Base-by-base conservation (phyloP, 1,284 basidiomycete species). In the Ustilago loliicola region DNA sequence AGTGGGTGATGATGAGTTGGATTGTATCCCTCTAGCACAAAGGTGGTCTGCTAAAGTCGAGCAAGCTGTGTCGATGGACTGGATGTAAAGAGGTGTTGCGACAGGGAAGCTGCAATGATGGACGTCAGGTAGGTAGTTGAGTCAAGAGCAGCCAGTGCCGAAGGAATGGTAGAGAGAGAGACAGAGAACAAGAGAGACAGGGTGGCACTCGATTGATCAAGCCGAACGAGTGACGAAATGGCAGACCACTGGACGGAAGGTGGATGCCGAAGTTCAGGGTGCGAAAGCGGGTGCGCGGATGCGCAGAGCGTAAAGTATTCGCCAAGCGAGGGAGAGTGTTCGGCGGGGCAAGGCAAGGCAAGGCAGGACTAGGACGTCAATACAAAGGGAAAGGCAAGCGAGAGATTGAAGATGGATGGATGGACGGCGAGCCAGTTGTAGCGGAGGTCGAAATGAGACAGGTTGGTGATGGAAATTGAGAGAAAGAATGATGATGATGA, bases 391-490 rank as follows among this genome's bases (percentile, higher is more conserved):
- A 40, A 40, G 30, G 15, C 13, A 7, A 34, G 30, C 51, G 48
- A 51, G 15, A 3, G 25, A 3, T 7, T 7, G 25, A n/a, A n/a
- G 30, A 21, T 32, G 29, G 32, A 53, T 61, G 66, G 57, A 57
- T 38, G 48, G 48, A 54, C 59, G 71, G 66, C 57, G 71, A 58
- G 61, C 32, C 15, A 53, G 13, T 36, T 15, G 52, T 40, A 47
- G 66, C 67, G 67, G 67, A 65, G 61, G 61, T 55, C 36, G 67
- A 70, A 70, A 23, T 30, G 42, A 13, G 59, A 25, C 25, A 42
- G 25, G 55, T 62, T 60, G 69, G 60, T 66, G 69, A 62, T 62
- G 63, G 69, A 72, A 64, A 59, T 66, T 34, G 38, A 45, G 38
- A n/a, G 21, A 45, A 45, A 21, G 21, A 45, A 21, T 19, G 48